Evolutionary conservation across 2,329 filamentous ascomycete genomes (phyloP).

Genomic region (Dendrostoma leiphaemia): DNA sequence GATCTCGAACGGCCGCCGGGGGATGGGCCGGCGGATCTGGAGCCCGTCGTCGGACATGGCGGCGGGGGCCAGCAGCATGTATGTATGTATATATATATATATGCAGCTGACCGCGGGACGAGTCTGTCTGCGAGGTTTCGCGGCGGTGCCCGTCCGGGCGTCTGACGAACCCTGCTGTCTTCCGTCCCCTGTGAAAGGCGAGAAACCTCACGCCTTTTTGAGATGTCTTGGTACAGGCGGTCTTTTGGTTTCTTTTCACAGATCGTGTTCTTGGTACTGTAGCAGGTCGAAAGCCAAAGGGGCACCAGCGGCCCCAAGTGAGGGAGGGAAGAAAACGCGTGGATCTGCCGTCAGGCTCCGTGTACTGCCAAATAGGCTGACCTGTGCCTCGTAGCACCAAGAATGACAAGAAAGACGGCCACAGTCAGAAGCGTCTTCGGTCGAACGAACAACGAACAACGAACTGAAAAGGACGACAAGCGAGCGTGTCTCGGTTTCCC

Average conservation of each 20-base stretch:
- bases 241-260: too few relatives aligned
- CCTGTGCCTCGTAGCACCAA: too few relatives aligned
- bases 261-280: too few relatives aligned
- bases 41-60: conserved; percentile 45
- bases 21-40: conserved; percentile 65
- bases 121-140: background rate
- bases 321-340: too few relatives aligned
- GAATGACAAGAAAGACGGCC: too few relatives aligned
- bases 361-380: too few relatives aligned
- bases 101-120: background rate
- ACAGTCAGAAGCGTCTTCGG: background rate
- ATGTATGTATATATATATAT: background rate
- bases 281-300: too few relatives aligned
- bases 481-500: background rate
- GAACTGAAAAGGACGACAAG: background rate
- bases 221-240: too few relatives aligned
- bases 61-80: background rate
- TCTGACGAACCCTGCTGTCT: background rate
- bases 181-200: background rate
- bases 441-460: background rate
- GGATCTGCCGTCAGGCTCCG: too few relatives aligned
- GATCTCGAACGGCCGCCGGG: conserved; percentile 69
- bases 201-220: too few relatives aligned
- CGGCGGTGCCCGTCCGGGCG: background rate
- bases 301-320: too few relatives aligned